These are phyloP conservation scores for Puya raimondii DNA, from an alignment of 176 grass and related monocot genomes.

Conservation along the genomic window DNA sequence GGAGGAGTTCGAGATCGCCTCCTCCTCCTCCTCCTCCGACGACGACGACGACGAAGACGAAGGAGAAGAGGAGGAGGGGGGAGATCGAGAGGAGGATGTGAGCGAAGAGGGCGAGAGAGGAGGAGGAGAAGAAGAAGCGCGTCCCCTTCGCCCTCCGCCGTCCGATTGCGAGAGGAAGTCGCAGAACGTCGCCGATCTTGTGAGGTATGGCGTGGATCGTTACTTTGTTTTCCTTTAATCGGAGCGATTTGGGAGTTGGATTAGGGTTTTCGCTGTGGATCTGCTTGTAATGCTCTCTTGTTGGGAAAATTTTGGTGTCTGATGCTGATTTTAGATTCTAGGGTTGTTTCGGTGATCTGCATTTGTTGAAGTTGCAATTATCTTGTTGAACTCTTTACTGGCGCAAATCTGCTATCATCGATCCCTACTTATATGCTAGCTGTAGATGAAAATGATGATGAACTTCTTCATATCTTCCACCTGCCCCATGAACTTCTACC, in stretches of 20 bases:
- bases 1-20: slow-evolving; percentile 27
- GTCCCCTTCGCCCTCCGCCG: background rate
- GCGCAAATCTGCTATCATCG: no score
- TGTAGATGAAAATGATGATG: no score
- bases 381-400: no score
- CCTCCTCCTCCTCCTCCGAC: slow-evolving; percentile 34
- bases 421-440: no score
- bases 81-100: slow-evolving; percentile 19
- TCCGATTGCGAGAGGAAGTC: slow-evolving; percentile 58
- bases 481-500: no score
- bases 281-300: background rate
- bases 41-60: slow-evolving; percentile 32
- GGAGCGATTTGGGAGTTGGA: background rate
- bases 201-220: slow-evolving; percentile 40
- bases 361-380: background rate
- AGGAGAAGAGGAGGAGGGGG: background rate
- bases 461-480: no score
- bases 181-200: slow-evolving; percentile 69
- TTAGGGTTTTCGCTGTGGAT: slow-evolving; percentile 1
- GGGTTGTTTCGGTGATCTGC: slow-evolving; percentile 5
- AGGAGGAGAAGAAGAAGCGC: background rate
- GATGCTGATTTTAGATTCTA: slow-evolving; percentile 3
- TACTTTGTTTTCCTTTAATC: background rate
- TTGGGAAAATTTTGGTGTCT: no score
- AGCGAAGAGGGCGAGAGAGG: slow-evolving; percentile 23